phyloP scores from a whole-genome alignment of 2,329 filamentous ascomycete genomes.

The Aaosphaeria pasadenensis region DNA sequence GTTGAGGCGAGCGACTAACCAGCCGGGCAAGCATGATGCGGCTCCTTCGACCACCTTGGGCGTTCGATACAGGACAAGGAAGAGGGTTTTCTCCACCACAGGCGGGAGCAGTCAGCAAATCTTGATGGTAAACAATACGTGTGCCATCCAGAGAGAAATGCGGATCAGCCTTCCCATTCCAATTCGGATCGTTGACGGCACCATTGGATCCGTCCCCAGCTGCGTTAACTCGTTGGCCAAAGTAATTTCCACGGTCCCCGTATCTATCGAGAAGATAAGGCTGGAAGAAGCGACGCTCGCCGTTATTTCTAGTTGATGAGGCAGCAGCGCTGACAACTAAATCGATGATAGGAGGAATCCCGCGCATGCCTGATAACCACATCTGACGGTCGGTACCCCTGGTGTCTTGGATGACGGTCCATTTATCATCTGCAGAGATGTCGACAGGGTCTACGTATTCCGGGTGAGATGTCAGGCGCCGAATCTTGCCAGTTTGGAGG shows the following conservation, averaged over 20 bases:
- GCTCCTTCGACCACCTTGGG: constrained; percentile 33
- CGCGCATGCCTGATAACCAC: constrained; percentile 39
- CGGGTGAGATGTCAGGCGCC: constrained; percentile 43
- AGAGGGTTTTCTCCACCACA: constrained; percentile 45
- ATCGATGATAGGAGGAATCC: constrained; percentile 42
- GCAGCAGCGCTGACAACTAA: constrained; percentile 19
- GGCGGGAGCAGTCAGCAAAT: constrained; percentile 33
- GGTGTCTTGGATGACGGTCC: constrained; percentile 43
- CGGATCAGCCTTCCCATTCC: constrained; percentile 47
- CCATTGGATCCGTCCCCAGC: constrained; percentile 8
- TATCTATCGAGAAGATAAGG: constrained; percentile 42
- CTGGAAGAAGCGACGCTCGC: constrained; percentile 44
- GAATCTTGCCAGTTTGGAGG: constrained; percentile 37
- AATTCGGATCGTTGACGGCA: constrained; percentile 42
- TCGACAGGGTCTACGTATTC: constrained; percentile 44
- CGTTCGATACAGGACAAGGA: constrained; percentile 39
- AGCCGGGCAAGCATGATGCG: constrained; percentile 43
- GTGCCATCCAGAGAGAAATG: constrained; percentile 41
- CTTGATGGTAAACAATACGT: constrained; percentile 41
- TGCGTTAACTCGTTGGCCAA: constrained; percentile 43
- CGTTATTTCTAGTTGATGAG: constrained; percentile 45
- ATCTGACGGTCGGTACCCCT: constrained; percentile 39
- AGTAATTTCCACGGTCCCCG: constrained; percentile 45
- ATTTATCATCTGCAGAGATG: constrained; percentile 41
- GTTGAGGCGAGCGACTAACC: constrained; percentile 27